Percentiles rank a stretch among this genome's conserved stretches.
Evolutionary conservation across 176 grass and related monocot species (phyloP).

Genomic region (Triticum timopheevii): DNA sequence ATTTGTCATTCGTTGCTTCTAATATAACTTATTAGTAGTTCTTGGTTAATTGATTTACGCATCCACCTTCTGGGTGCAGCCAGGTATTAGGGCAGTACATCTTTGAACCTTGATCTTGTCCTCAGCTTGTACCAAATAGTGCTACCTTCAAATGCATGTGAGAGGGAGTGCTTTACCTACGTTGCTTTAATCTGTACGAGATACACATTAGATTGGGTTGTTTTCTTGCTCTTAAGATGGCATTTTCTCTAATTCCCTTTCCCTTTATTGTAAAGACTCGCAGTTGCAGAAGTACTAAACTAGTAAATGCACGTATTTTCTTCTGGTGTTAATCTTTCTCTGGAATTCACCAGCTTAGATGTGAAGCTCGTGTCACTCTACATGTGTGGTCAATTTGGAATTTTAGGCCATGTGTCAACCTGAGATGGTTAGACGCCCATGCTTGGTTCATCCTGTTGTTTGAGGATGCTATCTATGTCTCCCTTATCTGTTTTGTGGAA

Average conservation of each 20-base stretch:
- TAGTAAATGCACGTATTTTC: neutral
- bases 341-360: neutral
- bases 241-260: neutral
- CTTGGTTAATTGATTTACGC: neutral
- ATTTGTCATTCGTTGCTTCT: neutral
- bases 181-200: neutral
- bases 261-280: neutral
- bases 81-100: neutral
- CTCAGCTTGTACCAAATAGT: neutral
- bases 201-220: neutral
- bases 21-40: neutral
- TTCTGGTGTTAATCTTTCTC: neutral
- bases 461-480: neutral
- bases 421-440: neutral
- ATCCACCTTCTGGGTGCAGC: neutral
- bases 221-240: neutral
- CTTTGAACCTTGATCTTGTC: neutral
- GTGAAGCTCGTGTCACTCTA: neutral
- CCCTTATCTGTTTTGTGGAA: neutral
- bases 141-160: conserved; percentile 6
- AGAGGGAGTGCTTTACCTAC: neutral
- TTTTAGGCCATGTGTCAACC: neutral
- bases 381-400: neutral
- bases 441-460: neutral
- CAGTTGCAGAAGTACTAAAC: neutral